phyloP scores from a whole-genome alignment of 2,329 filamentous ascomycete genomes.

The Calonectria pteridis region DNA sequence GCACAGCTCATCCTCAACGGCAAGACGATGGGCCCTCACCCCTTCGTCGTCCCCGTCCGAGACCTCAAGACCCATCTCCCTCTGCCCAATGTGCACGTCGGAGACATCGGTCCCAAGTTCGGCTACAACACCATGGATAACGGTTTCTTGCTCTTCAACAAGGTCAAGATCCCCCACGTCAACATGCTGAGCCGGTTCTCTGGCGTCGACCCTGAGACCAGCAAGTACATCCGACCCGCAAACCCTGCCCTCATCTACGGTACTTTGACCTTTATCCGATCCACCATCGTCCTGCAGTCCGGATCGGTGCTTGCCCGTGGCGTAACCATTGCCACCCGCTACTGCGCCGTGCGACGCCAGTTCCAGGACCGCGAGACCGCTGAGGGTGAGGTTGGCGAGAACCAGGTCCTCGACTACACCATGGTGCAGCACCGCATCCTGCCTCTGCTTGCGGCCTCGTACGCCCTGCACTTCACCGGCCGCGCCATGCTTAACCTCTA shows the following conservation, averaged over 20 bases:
- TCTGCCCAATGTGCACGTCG: slow-evolving; percentile 77
- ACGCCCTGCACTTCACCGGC: slow-evolving; percentile 84
- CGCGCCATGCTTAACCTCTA: slow-evolving; percentile 82
- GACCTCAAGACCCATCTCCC: slow-evolving; percentile 78
- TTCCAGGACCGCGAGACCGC: slow-evolving; percentile 81
- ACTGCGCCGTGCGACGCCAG: slow-evolving; percentile 80
- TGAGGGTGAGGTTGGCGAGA: slow-evolving; percentile 70
- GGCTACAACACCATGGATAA: slow-evolving; percentile 88
- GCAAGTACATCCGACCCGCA: slow-evolving; percentile 75
- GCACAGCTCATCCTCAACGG: slow-evolving; percentile 79
- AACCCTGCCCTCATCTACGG: slow-evolving; percentile 79
- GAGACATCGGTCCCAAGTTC: slow-evolving; percentile 85
- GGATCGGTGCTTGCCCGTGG: slow-evolving; percentile 79
- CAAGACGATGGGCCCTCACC: slow-evolving; percentile 79
- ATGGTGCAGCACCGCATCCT: slow-evolving; percentile 83
- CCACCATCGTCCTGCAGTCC: slow-evolving; percentile 79
- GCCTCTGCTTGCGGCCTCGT: slow-evolving; percentile 79
- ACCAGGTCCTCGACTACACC: slow-evolving; percentile 83
- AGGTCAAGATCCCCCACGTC: slow-evolving; percentile 77
- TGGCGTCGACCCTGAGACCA: slow-evolving; percentile 74
- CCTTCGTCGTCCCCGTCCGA: slow-evolving; percentile 82
- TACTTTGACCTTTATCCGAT: slow-evolving; percentile 81
- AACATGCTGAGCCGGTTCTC: slow-evolving; percentile 82
- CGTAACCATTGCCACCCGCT: slow-evolving; percentile 82
- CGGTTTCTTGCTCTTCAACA: slow-evolving; percentile 82